Percentiles rank a stretch among this genome's conserved stretches.
These are phyloP conservation scores for Berberis vulgaris DNA, from an alignment of 164 flowering plant species.

Conservation along the genomic window DNA sequence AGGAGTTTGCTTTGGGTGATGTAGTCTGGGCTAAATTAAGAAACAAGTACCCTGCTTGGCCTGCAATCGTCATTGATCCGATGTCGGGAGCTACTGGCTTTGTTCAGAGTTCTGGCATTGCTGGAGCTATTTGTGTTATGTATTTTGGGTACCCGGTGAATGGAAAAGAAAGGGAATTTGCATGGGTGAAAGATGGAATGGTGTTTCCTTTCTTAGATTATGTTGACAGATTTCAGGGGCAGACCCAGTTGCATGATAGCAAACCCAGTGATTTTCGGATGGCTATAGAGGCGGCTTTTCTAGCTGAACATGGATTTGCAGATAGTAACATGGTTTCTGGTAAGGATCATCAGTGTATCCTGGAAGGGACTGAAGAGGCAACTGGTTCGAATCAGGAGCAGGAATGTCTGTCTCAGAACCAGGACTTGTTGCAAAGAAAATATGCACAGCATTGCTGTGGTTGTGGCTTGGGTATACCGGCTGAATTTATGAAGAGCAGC, in stretches of 20 bases:
- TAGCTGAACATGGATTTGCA: slow-evolving; percentile 65
- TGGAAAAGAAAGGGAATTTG: slow-evolving; percentile 63
- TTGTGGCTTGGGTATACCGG: slow-evolving; percentile 57
- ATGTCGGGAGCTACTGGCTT: slow-evolving; percentile 62
- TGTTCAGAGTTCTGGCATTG: slow-evolving; percentile 53
- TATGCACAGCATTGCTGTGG: slow-evolving; percentile 38
- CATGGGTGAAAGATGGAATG: slow-evolving; percentile 79
- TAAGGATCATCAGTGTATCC: slow-evolving; percentile 26
- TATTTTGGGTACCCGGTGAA: slow-evolving; percentile 74
- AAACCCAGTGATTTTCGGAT: slow-evolving; percentile 55
- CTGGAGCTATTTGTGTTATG: slow-evolving; percentile 87
- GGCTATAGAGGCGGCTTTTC: slow-evolving; percentile 87
- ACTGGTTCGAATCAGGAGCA: slow-evolving; percentile 56
- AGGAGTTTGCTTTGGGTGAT: slow-evolving; percentile 72
- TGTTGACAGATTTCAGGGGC: slow-evolving; percentile 85
- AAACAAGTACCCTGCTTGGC: slow-evolving; percentile 78
- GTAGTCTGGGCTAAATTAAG: slow-evolving; percentile 92
- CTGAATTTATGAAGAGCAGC: slow-evolving; percentile 38
- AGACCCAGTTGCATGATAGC: slow-evolving; percentile 45
- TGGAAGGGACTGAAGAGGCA: slow-evolving; percentile 41
- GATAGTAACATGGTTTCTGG: slow-evolving; percentile 34
- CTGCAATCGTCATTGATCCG: slow-evolving; percentile 91
- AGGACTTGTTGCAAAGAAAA: slow-evolving; percentile 30
- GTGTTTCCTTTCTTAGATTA: slow-evolving; percentile 72
- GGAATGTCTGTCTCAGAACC: slow-evolving; percentile 30